Evolutionary conservation across 2,329 filamentous ascomycete species (phyloP), one percentile per base, ranked within the genome.

Genomic region (Tolypocladium pustulatum): DNA sequence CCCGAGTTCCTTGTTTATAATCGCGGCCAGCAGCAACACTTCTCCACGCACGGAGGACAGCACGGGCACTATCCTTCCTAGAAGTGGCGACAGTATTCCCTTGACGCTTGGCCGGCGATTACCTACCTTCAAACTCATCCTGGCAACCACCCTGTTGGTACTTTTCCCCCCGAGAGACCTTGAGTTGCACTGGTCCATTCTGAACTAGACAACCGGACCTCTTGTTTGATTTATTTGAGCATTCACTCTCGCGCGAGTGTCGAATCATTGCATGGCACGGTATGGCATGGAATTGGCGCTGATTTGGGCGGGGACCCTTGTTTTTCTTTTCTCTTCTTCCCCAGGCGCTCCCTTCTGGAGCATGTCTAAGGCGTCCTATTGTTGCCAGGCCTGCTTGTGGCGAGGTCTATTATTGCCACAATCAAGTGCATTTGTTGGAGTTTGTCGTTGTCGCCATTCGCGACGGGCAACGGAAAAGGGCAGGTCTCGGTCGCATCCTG

Each of bases 1-100:
- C 89, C 89, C 22, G 84, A 87, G 64, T 87, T 83, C 60, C 59
- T 74, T 51, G 59, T 71, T 54, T 74, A 69, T 62, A 70, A 73
- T 55, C 64, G 72, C 9, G 65, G 66, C 40, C 69, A 71, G 58
- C 65, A 69, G 38, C 68, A 68, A 49, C 62, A 61, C 17, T 55
- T 67, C 46, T 57, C 61, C 36, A 36, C 64, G n/a, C 70, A 71
- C 17, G 61, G 61, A 36, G 63, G 64, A 52, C 61, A 63, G 56
- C 72, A 72, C 52, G 71, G 71, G 54, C 68, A 68, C 27, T 74
- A 69, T 64, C 69, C 68, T 60, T 71, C 69, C 60, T 74, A 74
- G 72, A 61, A 63, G 63, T 62, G 65, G 64, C 64, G 62, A 64
- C 60, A 61, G 57, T 63, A 57, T 55, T 57, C 54, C 51, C 58